phyloP scores from a whole-genome alignment of 345 rosid genomes.

The Citrus maxima region DNA sequence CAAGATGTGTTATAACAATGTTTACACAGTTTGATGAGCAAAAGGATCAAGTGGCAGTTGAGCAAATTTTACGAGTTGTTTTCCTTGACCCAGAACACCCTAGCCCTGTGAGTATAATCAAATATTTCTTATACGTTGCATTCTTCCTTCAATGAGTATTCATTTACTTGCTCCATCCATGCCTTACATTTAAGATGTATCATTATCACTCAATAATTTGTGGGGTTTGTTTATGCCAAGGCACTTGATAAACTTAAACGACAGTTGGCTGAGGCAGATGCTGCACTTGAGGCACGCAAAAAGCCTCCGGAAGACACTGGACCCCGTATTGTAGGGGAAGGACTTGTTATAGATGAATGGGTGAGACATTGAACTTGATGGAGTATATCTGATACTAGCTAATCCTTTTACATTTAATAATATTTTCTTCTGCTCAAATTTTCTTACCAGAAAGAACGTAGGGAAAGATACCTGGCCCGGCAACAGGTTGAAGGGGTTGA shows the following conservation, averaged over 20 bases:
- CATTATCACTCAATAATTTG: not conserved
- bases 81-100: conserved; percentile 60
- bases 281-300: conserved; percentile 56
- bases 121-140: not conserved
- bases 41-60: conserved; percentile 61
- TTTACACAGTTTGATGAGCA: conserved; percentile 66
- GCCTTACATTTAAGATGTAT: not conserved
- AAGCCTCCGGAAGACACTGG: conserved; percentile 56
- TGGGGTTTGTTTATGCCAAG: conserved; percentile 25
- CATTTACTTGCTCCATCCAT: not conserved
- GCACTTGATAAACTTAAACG: conserved; percentile 55
- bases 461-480: conserved; percentile 68
- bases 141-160: not conserved
- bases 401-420: not conserved
- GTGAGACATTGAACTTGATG: conserved; percentile 26
- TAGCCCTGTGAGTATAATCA: conserved; percentile 41
- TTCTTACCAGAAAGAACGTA: conserved; percentile 56
- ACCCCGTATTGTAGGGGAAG: conserved; percentile 51
- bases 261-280: conserved; percentile 61
- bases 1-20: conserved; percentile 1
- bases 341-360: conserved; percentile 80
- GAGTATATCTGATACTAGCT: not conserved
- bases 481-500: conserved; percentile 57
- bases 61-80: conserved; percentile 61
- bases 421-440: not conserved